Percentiles rank a stretch among this genome's conserved stretches.
These are phyloP conservation scores for Trametes elegans DNA, from an alignment of 768 basidiomycete species.

Conservation along the genomic window DNA sequence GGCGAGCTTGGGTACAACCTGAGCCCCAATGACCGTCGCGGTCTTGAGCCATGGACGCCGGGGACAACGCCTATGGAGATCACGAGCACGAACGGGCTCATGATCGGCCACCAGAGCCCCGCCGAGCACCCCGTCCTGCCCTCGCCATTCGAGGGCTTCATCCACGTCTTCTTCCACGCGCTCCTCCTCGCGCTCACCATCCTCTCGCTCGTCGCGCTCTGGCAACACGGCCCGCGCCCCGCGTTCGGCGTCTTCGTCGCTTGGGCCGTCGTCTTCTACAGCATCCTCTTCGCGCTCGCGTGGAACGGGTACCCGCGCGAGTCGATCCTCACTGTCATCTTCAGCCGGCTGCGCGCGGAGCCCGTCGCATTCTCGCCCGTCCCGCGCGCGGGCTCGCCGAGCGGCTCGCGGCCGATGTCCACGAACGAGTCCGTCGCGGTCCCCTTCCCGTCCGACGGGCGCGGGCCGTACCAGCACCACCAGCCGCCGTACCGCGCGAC, in stretches of 20 bases:
- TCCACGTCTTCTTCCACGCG: conserved; percentile 55
- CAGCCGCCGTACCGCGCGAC: conserved; percentile 56
- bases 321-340: conserved; percentile 54
- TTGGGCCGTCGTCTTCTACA: conserved; percentile 61
- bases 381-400: conserved; percentile 22
- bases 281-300: conserved; percentile 48
- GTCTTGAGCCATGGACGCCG: conserved; percentile 44
- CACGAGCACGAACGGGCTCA: conserved; percentile 40
- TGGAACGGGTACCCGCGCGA: conserved; percentile 56
- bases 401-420: conserved; percentile 37
- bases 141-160: conserved; percentile 33
- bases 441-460: conserved; percentile 40
- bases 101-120: conserved; percentile 18
- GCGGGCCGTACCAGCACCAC: conserved; percentile 68
- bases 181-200: conserved; percentile 58
- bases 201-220: conserved; percentile 57
- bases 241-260: conserved; percentile 64
- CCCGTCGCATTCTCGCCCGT: conserved; percentile 33
- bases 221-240: conserved; percentile 50
- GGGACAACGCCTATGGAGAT: conserved; percentile 46
- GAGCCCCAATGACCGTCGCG: conserved; percentile 54
- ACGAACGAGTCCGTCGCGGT: conserved; percentile 40
- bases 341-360: conserved; percentile 42
- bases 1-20: conserved; percentile 72
- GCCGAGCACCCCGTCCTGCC: conserved; percentile 28